Percentiles rank a stretch among this genome's conserved stretches.
Evolutionary conservation across 75 land plant species (phyloP).

Genomic region (Picea sitchensis): DNA sequence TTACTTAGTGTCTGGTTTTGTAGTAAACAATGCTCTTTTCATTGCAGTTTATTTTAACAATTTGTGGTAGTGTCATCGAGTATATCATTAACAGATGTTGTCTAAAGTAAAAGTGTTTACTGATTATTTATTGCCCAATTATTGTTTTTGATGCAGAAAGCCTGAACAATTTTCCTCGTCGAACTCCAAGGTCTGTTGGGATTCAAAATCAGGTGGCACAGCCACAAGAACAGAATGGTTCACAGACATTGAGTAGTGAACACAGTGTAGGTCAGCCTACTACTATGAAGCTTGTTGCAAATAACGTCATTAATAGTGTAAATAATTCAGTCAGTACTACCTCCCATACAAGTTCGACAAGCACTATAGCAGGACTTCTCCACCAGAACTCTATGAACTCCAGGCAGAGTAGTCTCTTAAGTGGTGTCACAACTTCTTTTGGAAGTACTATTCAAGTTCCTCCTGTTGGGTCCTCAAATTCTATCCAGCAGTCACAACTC

Average conservation of each 20-base stretch:
- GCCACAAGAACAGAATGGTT: conserved; percentile 13
- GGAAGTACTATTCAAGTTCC: conserved; percentile 42
- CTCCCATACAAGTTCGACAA: conserved; percentile 19
- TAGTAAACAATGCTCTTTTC: no score
- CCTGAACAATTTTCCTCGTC: conserved; percentile 54
- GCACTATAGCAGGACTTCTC: conserved; percentile 30
- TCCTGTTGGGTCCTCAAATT: conserved; percentile 43
- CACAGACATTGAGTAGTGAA: conserved; percentile 38
- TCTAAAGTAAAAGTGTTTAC: no score
- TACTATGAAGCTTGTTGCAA: conserved; percentile 27
- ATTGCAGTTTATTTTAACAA: no score
- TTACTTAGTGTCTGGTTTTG: no score
- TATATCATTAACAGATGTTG: no score
- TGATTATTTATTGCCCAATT: no score
- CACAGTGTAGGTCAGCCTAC: conserved; percentile 24
- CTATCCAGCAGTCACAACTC: conserved; percentile 42
- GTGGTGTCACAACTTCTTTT: conserved; percentile 36
- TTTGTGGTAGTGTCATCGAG: no score
- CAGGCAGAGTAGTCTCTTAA: conserved; percentile 45
- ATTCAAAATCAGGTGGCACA: conserved; percentile 8
- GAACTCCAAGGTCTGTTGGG: conserved; percentile 28
- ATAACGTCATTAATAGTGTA: conserved; percentile 35
- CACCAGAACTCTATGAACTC: conserved; percentile 63
- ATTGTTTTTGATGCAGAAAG: conserved; percentile 37
- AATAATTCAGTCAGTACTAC: conserved; percentile 37